These are phyloP conservation scores for Fusarium verticillioides DNA, from an alignment of 2,329 filamentous ascomycete species.

Conservation along the genomic window DNA sequence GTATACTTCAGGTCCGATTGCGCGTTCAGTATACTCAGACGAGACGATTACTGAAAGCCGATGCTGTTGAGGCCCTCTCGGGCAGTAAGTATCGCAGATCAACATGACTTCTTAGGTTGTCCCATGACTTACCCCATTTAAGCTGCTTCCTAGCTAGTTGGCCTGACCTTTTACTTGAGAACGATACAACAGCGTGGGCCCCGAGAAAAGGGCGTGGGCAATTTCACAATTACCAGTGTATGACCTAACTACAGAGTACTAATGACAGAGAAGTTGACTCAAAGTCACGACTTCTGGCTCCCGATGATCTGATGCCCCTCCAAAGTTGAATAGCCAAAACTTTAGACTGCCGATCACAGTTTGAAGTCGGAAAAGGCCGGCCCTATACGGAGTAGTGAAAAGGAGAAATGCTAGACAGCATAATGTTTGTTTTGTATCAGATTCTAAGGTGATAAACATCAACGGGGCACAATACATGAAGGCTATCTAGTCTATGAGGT, in stretches of 20 bases:
- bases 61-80: neutral
- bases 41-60: neutral
- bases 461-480: neutral
- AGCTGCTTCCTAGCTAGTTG: neutral
- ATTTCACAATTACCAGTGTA: neutral
- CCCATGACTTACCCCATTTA: neutral
- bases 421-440: constrained; percentile 18
- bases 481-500: neutral
- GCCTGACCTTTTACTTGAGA: neutral
- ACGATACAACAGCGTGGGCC: neutral
- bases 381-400: neutral
- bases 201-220: neutral
- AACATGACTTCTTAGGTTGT: neutral
- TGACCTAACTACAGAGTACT: neutral
- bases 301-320: constrained; percentile 7
- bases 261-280: neutral
- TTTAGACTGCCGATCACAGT: constrained; percentile 15
- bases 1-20: neutral
- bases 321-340: neutral
- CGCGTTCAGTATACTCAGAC: neutral
- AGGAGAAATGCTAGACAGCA: constrained; percentile 17
- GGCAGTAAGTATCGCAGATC: constrained; percentile 3
- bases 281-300: neutral
- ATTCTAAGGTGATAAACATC: neutral
- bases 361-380: neutral